Conservation (phyloP, 2,329 filamentous ascomycete genomes). For the Fusarium sp. region DNA sequence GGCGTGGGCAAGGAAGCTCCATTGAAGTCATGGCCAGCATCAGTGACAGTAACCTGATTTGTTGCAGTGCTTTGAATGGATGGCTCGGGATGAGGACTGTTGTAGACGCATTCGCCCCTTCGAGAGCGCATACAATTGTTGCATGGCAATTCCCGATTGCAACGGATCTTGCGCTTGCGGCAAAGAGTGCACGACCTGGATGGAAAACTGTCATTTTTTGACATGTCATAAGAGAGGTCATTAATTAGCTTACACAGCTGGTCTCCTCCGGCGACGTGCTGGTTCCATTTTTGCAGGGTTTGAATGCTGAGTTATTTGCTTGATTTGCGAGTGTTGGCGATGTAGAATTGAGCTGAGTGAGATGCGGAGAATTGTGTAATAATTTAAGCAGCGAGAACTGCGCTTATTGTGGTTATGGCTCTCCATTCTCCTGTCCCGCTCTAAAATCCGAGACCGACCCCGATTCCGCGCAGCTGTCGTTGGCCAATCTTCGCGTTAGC, state of each 20-base stretch:
- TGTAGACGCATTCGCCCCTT: slow-evolving; percentile 53
- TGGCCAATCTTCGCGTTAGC: rapidly evolving
- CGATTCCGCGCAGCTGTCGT: neutral
- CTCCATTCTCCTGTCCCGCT: slow-evolving; percentile 13
- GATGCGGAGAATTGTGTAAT: slow-evolving; percentile 3
- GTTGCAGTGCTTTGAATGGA: too few species aligned
- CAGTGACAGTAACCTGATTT: neutral
- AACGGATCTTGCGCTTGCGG: slow-evolving; percentile 60
- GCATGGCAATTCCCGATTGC: slow-evolving; percentile 58
- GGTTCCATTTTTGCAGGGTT: slow-evolving; percentile 28
- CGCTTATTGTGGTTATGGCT: slow-evolving; percentile 3
- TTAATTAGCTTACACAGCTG: slow-evolving; percentile 44
- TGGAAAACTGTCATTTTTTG: neutral
- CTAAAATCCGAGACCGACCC: neutral
- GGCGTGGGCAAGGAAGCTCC: neutral
- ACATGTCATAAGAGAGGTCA: rapidly evolving
- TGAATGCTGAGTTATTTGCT: neutral
- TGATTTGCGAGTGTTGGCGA: too few species aligned
- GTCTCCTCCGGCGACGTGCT: slow-evolving; percentile 47
- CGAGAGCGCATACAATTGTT: slow-evolving; percentile 58
- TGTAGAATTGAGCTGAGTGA: neutral
- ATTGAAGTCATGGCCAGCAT: neutral
- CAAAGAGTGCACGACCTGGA: slow-evolving; percentile 58
- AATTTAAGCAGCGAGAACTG: slow-evolving; percentile 8
- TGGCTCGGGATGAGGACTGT: slow-evolving; percentile 28